Base-by-base conservation (phyloP, 1,139 yeast genomes). In the Pichia sp. region DNA sequence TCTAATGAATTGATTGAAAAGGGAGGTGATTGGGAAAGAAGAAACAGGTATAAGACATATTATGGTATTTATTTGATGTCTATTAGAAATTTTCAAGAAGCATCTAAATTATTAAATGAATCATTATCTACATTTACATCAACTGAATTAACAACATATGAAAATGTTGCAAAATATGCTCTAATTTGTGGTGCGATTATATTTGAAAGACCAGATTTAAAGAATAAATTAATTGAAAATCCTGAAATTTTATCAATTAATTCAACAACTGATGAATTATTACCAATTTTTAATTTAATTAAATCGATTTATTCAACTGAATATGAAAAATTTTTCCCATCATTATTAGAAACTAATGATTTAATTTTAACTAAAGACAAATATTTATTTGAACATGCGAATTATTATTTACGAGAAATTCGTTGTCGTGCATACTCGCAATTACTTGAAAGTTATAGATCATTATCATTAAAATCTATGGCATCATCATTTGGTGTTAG, bases 1-100 rank as follows among this genome's bases (percentile, higher is more conserved):
- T 78, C 82, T 31, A 78, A 83, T 57, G 60, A 68, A 33, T 69
- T 86, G 59, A 87, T 91, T 56, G 98, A 91, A 56, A 83, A 87
- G 57, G 98, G 98, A 40, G 98, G 98, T 46, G 99, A 91, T 62
- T 91, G 99, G 98, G 98, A 93, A 65, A 85, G 98, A 63, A 79
- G 96, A 59, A 91, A 93, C 66, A 72, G 96, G 54, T 87, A 77
- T 69, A 91, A 93, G 67, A 87, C 97, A 7, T 93, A 91, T 65
- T 67, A 76, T 49, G 98, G 98, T 19, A 73, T 91, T 41, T 86
- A 86, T 61, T 69, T 78, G 38, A 67, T 91, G 72, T 84, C 95
- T 14, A 80, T 91, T 22, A 78, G 99, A 56, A 80, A 87, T 56
- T 93, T 93, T 57, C 68, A 68, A 25, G 94, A 86, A 53, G 96